A percentile compares a stretch with the other conserved stretches of the same genome.
These are phyloP conservation scores for Neurospora sp. DNA, from an alignment of 495 filamentous ascomycete genomes.

Conservation along the genomic window DNA sequence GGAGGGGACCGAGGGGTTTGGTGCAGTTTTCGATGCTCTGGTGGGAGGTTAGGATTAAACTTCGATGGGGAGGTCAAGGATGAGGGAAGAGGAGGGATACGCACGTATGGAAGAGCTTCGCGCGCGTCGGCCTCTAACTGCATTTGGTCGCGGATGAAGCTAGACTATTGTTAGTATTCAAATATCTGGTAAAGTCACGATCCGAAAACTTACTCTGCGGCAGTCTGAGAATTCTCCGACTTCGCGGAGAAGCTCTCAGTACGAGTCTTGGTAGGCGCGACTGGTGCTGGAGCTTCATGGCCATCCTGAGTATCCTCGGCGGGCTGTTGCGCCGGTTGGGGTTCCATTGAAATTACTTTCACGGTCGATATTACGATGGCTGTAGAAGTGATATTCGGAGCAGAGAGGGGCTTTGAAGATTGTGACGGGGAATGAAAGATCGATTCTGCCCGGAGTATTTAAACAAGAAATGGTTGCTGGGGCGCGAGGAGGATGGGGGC, in stretches of 20 bases:
- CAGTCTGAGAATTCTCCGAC: conserved; percentile 69
- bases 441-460: not conserved
- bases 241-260: conserved; percentile 55
- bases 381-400: accelerated
- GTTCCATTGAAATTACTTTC: conserved; percentile 15
- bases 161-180: conserved; percentile 22
- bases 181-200: too few relatives aligned
- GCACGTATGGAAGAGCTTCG: conserved; percentile 83
- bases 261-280: conserved; percentile 22
- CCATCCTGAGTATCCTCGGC: conserved; percentile 10
- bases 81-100: conserved; percentile 1
- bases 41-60: not conserved
- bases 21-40: conserved; percentile 91
- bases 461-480: not conserved
- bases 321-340: conserved; percentile 10
- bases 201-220: too few relatives aligned
- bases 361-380: not conserved
- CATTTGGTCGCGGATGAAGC: conserved; percentile 83
- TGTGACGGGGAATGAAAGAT: not conserved
- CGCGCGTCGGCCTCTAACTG: conserved; percentile 89
- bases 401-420: not conserved
- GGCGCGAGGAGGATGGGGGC: not conserved
- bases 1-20: conserved; percentile 70
- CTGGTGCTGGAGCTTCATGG: conserved; percentile 12
- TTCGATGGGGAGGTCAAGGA: not conserved